Conservation (phyloP, 257 asterid species). For the Echites panduratus region DNA sequence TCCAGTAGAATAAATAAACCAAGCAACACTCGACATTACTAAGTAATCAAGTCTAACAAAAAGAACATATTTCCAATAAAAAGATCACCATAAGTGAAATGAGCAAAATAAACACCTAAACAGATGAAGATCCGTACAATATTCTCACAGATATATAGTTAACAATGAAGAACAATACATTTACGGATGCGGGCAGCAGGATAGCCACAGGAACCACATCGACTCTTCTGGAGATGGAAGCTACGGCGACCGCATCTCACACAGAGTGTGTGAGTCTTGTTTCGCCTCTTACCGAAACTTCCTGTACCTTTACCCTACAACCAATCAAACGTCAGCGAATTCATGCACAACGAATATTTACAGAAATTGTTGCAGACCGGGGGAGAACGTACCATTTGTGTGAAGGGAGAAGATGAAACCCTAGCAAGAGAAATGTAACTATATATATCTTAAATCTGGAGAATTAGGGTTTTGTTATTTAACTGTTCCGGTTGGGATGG, state of each 20-base stretch:
- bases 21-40: not conserved
- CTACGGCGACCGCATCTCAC: conserved; percentile 29
- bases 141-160: not conserved
- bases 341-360: not conserved
- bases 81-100: not conserved
- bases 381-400: not conserved
- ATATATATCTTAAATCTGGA: not conserved
- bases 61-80: not conserved
- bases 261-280: conserved; percentile 28
- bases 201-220: conserved; percentile 22
- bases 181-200: conserved; percentile 24
- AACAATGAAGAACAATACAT: conserved; percentile 9
- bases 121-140: not conserved
- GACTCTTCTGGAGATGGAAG: conserved; percentile 31
- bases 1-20: not conserved
- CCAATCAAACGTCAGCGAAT: not conserved
- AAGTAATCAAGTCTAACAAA: not conserved
- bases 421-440: not conserved
- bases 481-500: not conserved
- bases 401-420: conserved; percentile 1
- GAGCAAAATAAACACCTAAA: not conserved
- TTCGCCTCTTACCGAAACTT: conserved; percentile 29
- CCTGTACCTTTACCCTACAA: conserved; percentile 24
- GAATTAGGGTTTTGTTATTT: conserved; percentile 6
- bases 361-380: not conserved